Percentiles rank a stretch among this genome's conserved stretches.
Evolutionary conservation across 108 stramenopile species (phyloP).

Genomic region (Stephanodiscus minutulus): DNA sequence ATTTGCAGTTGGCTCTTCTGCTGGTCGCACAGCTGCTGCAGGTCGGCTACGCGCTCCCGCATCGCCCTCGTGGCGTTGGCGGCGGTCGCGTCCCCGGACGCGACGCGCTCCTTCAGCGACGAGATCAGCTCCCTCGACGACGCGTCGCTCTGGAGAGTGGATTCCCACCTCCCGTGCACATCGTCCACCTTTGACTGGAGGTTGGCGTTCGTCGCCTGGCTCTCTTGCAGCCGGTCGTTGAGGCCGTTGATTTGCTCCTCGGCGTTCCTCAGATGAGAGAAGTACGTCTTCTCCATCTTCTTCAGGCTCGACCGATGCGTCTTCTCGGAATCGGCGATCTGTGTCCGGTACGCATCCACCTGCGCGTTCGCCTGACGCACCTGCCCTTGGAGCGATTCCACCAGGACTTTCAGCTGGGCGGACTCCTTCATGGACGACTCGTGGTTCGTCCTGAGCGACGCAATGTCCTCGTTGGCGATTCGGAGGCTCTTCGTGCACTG

Average conservation of each 20-base stretch:
- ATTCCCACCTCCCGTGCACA: constrained; percentile 27
- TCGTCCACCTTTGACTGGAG: constrained; percentile 35
- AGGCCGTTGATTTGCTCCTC: constrained; percentile 39
- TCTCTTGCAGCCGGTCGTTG: constrained; percentile 29
- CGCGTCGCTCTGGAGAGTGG: constrained; percentile 12
- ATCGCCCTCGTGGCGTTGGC: constrained; percentile 26
- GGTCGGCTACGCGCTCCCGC: constrained; percentile 29
- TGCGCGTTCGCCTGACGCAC: constrained; percentile 19
- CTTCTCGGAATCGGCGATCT: constrained; percentile 25
- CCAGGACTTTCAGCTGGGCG: constrained; percentile 31
- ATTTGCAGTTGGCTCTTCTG: constrained; percentile 23
- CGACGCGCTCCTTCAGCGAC: constrained; percentile 28
- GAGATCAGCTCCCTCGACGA: constrained; percentile 29
- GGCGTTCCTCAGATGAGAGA: constrained; percentile 28
- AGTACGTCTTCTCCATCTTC: constrained; percentile 25
- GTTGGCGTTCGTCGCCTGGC: constrained; percentile 15
- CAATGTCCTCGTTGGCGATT: constrained; percentile 19
- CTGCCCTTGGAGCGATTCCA: constrained; percentile 25
- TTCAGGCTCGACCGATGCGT: constrained; percentile 14
- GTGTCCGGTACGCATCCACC: constrained; percentile 26
- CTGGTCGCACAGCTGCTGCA: constrained; percentile 27
- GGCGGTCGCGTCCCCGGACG: constrained; percentile 4
- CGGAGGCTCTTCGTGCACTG: constrained; percentile 12
- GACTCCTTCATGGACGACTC: constrained; percentile 32
- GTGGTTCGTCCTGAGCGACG: constrained; percentile 2